Conservation (phyloP, 495 filamentous ascomycete species). For the Aspergillus olivimuriae region DNA sequence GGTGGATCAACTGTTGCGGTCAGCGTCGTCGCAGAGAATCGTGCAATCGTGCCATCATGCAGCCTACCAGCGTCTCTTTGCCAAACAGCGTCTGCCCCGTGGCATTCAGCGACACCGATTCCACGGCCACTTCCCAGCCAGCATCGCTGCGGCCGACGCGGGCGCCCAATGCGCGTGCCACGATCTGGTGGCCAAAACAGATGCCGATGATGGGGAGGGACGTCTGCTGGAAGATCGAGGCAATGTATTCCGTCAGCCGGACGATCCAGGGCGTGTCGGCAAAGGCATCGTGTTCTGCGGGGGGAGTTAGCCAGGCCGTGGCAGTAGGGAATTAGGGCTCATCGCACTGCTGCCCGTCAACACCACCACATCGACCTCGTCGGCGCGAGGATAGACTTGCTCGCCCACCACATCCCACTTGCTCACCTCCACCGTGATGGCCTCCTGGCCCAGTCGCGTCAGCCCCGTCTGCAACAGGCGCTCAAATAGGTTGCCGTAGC, state of each 20-base stretch:
- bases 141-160: constrained; percentile 52
- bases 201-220: constrained; percentile 66
- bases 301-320: neutral
- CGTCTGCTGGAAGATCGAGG: constrained; percentile 42
- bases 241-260: constrained; percentile 58
- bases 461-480: constrained; percentile 49
- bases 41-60: neutral
- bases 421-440: constrained; percentile 46
- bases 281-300: constrained; percentile 45
- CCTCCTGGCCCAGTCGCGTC: constrained; percentile 19
- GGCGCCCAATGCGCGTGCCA: constrained; percentile 67
- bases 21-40: neutral
- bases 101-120: constrained; percentile 54
- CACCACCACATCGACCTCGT: constrained; percentile 66
- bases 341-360: constrained; percentile 65
- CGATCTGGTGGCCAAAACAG: constrained; percentile 90
- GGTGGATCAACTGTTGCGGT: constrained; percentile 54
- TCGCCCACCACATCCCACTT: constrained; percentile 58
- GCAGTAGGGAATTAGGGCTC: constrained; percentile 2
- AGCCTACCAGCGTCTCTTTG: constrained; percentile 54
- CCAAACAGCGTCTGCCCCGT: constrained; percentile 65
- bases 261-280: constrained; percentile 67
- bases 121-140: constrained; percentile 77
- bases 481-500: constrained; percentile 68
- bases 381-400: constrained; percentile 53